These are phyloP conservation scores for Stipa capillata DNA, from an alignment of 176 grass and related monocot species.

Conservation along the genomic window DNA sequence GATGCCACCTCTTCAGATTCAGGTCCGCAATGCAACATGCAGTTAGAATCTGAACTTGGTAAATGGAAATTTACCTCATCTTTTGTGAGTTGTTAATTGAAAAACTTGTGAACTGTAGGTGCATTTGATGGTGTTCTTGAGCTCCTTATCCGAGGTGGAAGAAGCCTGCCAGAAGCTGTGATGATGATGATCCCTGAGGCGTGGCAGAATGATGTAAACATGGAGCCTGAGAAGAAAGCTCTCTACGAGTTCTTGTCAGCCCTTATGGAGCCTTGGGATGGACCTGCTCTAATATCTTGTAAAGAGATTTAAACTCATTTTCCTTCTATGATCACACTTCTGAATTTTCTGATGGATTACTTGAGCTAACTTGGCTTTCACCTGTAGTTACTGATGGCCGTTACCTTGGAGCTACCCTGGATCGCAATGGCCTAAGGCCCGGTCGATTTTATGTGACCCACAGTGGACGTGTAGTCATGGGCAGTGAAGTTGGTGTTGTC, in stretches of 20 bases:
- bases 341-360: background rate
- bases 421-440: slow-evolving; percentile 88
- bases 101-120: slow-evolving; percentile 44
- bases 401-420: slow-evolving; percentile 93
- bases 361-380: slow-evolving; percentile 13
- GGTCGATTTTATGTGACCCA: slow-evolving; percentile 94
- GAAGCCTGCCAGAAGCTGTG: slow-evolving; percentile 89
- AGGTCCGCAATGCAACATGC: slow-evolving; percentile 25
- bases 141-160: slow-evolving; percentile 80
- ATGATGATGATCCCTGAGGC: slow-evolving; percentile 99
- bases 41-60: background rate
- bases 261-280: slow-evolving; percentile 99
- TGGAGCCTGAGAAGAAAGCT: slow-evolving; percentile 81
- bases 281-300: slow-evolving; percentile 99
- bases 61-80: background rate
- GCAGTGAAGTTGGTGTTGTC: slow-evolving; percentile 94
- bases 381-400: slow-evolving; percentile 88
- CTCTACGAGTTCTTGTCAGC: slow-evolving; percentile 90
- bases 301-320: slow-evolving; percentile 10
- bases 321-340: background rate
- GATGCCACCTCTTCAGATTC: slow-evolving; percentile 98
- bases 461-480: slow-evolving; percentile 92
- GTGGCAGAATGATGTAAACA: slow-evolving; percentile 95
- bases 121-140: slow-evolving; percentile 94
- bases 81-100: background rate